Base-by-base conservation (phyloP, 768 basidiomycete genomes). In the Xanthoconium purpureum region DNA sequence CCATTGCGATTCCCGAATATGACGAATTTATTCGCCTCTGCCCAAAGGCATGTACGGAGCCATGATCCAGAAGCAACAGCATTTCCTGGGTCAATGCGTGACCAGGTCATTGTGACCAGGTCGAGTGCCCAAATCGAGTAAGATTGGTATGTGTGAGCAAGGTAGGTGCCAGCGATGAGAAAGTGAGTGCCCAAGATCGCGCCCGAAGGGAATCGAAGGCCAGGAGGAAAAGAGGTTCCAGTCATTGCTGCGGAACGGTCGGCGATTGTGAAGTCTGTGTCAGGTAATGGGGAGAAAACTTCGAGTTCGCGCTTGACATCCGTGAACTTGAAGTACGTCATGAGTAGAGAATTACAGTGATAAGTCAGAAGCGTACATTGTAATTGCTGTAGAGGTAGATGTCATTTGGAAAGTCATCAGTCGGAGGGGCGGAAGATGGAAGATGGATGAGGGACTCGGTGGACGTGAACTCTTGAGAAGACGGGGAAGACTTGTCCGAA, bases 41-140 rank as follows among this genome's bases (percentile, higher is more conserved):
- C 77, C 91, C 91, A 96, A 15, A 94, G 75, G 53, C 92, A 90
- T 24, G 91, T 89, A 24, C 94, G 84, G 73, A 96, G 97, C 96
- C 96, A 98, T 10, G 93, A 96, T 14, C 97, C 96, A 40, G 82
- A 81, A 49, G 86, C 80, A 20, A 98, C 82, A 1, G 90, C 87
- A 63, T 87, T 88, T 14, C 93, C 94, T 0, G 92, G 87, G 67
- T 95, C 94, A 33, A 95, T 88, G 38, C 91, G 85, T 39, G 88
- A 83, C 93, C 94, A 94, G 30, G 82, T 81, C 84, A 93, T 89
- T 55, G 78, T 80, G 47, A 81, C 72, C 28, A 98, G 80, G 69
- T 99, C 90, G 44, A 99, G 84, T 1, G 91, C 90, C 95, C 95
- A 99, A 55, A 98, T 89, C 11, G 94, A 94, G 72, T 94, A 99